Base-by-base conservation (phyloP, 345 rosid genomes). In the Boechera divaricarpa region DNA sequence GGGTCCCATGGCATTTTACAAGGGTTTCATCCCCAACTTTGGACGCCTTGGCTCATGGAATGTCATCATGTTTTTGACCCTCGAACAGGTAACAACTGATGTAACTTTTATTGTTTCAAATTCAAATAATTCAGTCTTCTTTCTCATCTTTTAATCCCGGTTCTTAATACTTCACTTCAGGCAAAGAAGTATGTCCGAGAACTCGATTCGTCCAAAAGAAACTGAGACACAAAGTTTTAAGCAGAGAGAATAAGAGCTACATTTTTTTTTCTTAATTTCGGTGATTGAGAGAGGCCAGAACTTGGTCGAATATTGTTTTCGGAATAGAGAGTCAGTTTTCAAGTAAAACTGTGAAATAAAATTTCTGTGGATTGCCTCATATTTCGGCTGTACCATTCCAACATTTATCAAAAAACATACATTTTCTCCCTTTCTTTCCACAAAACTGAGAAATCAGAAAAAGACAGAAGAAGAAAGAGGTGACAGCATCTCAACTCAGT, bases 21-120 rank as follows among this genome's bases (percentile, higher is more conserved):
- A 91, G 81, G 99, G 98, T 54, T 96, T 96, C 75, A 82, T 96
- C 75, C 99, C 97, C 52, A 93, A 93, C 84, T 93, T 91, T 56
- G 97, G 93, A 60, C 87, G 97, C 59, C 93, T 96, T 61, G 99
- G 99, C 78, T 93, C 99, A 72, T 91, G 98, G 98, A 96, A 93
- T 28, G 97, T 91, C 75, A 89, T 96, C 79, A 91, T 93, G 99
- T 93, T 96, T 79, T 85, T 90, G 75, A 96, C 99, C 47, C 87
- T 96, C 6, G 98, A 96, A 82, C 99, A 93, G 93, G 98, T 96
- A 64, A 83, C 24, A 16, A 57, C 74, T 11, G 29, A 47, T 51
- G 18, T 5, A 15, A 45, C 6, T 42, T 60, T 55, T 11, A 16
- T 47, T 21, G 16, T 16, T 3, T 78, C 36, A 9, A 18, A 10